Evolutionary conservation across 495 filamentous ascomycete genomes (phyloP).

Genomic region (Daldinia concentrica): DNA sequence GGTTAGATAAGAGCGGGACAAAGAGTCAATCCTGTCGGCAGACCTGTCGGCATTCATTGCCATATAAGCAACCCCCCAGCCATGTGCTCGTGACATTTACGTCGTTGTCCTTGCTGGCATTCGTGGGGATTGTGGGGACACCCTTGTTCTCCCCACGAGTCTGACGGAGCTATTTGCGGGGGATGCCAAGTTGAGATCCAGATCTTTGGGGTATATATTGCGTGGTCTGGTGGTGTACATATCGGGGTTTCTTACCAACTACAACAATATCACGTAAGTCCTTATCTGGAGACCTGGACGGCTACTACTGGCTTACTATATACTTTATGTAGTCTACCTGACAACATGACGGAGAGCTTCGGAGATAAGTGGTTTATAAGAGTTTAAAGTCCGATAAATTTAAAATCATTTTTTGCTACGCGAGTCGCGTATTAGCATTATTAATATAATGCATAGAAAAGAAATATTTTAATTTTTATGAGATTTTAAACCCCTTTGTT

Average conservation of each 20-base stretch:
- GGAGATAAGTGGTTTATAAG: neutral
- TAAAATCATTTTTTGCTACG: neutral
- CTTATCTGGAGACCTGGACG: neutral
- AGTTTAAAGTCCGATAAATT: neutral
- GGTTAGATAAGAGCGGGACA: neutral
- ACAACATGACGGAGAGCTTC: neutral
- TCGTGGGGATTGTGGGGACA: slow-evolving; percentile 18
- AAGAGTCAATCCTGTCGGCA: slow-evolving; percentile 15
- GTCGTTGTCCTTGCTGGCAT: neutral
- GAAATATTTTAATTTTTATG: too few species aligned
- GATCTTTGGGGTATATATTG: neutral
- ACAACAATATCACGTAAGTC: neutral
- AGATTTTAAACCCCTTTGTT: too few species aligned
- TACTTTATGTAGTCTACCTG: neutral
- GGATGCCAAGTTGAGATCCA: neutral
- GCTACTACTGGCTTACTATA: neutral
- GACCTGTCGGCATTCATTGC: slow-evolving; percentile 18
- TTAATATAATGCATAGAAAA: too few species aligned
- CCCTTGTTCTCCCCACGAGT: slow-evolving; percentile 5
- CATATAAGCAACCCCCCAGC: neutral
- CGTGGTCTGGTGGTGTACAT: neutral
- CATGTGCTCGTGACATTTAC: neutral
- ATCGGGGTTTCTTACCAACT: neutral
- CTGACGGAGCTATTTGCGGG: slow-evolving; percentile 1
- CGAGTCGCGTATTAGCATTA: neutral